Base-by-base conservation (phyloP, 2,329 filamentous ascomycete species). In the Aspergillus flavus region DNA sequence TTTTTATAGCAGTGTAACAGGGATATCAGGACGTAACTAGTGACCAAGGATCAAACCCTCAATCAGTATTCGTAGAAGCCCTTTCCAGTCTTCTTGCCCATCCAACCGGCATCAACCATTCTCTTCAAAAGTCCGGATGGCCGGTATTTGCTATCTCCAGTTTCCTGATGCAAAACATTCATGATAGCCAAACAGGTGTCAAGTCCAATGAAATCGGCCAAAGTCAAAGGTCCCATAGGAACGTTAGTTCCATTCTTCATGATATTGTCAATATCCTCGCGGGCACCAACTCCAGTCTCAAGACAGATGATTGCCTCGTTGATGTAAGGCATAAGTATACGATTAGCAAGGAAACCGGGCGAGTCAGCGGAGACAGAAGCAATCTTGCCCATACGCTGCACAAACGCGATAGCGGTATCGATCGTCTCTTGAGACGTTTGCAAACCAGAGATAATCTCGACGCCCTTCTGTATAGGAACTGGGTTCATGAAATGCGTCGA, bases 201-300 rank as follows among this genome's bases (percentile, higher is more conserved):
- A 52, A 99, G 84, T 9, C 95, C 95, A 73, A 99, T 98, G 74
- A 99, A 99, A 79, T 99, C 95, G 2, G 95, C 95, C 72, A 99
- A 81, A 73, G 93, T 90, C 68, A 99, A 83, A 11, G 95, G 95
- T 0, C 95, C 95, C 95, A 99, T 99, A 28, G 95, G 95, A 46
- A 99, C 95, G 75, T 97, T 97, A 26, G 95, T 99, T 54, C 95
- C 95, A 72, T 97, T 97, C 86, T 97, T 98, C 95, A 99, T 99
- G 72, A 99, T 99, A 68, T 86, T 89, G 75, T 99, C 95, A 69
- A 99, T 99, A 67, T 94, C 91, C 74, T 98, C 94, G 70, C 91
- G 90, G 67, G 87, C 86, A 21, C 95, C 95, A 0, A 99, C 89
- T 3, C 92, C 92, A 0, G 95, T 97, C 81, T 99, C 95, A 16